Evolutionary conservation across 352 stramenopile species (phyloP).

Genomic region (Nothophytophthora sp.): DNA sequence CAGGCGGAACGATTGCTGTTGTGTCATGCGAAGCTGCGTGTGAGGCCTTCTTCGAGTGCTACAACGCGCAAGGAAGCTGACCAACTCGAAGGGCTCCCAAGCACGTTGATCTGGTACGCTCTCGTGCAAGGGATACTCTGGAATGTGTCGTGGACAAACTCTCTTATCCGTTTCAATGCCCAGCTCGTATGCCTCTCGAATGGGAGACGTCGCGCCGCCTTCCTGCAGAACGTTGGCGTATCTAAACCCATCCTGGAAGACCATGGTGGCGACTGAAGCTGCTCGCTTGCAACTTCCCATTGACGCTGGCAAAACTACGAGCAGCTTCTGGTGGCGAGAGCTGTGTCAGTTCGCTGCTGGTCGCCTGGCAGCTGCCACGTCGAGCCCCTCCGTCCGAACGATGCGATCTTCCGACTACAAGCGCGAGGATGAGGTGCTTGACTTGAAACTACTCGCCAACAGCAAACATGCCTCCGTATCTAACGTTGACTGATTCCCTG

Average conservation of each 20-base stretch:
- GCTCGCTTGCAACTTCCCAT: slow-evolving; percentile 6
- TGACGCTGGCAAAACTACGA: slow-evolving; percentile 1
- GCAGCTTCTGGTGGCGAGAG: slow-evolving; percentile 24
- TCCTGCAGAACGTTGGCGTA: slow-evolving; percentile 35
- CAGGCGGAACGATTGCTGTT: slow-evolving; percentile 19
- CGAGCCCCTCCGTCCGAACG: neutral
- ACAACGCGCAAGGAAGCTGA: neutral
- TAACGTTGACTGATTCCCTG: neutral
- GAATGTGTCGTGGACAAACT: no score
- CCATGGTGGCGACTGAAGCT: slow-evolving; percentile 2
- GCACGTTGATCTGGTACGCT: slow-evolving; percentile 29
- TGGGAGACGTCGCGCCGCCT: slow-evolving; percentile 23
- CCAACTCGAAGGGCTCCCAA: slow-evolving; percentile 13
- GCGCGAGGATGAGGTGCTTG: slow-evolving; percentile 38
- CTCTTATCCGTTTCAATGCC: neutral
- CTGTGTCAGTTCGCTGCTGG: slow-evolving; percentile 30
- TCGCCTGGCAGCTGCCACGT: slow-evolving; percentile 9
- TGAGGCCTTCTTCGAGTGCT: no score
- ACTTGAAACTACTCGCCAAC: neutral
- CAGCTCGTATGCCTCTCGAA: slow-evolving; percentile 33
- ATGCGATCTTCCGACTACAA: slow-evolving; percentile 28
- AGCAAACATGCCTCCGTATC: neutral
- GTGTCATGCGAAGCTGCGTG: slow-evolving; percentile 11
- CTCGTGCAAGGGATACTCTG: neutral
- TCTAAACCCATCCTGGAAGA: slow-evolving; percentile 28